These are phyloP conservation scores for Panicum hallii DNA, from an alignment of 202 grass and related monocot species.

Conservation along the genomic window DNA sequence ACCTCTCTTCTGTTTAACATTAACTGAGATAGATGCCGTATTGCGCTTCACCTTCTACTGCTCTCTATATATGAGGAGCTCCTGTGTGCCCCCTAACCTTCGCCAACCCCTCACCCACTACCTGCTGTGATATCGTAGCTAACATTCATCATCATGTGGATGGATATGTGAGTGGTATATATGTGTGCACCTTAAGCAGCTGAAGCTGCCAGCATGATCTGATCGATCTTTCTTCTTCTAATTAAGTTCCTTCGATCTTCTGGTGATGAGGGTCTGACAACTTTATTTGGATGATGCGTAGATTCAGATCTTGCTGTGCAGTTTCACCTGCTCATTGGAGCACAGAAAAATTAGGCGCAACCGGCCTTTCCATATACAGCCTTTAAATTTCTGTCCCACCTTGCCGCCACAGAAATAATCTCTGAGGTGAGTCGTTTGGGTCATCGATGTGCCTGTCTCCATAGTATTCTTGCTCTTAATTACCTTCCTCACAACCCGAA, in stretches of 20 bases:
- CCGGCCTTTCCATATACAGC: neutral
- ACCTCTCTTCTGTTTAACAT: neutral
- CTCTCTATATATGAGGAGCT: slow-evolving; percentile 43
- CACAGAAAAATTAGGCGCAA: slow-evolving; percentile 25
- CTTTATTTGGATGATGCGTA: neutral
- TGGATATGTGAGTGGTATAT: neutral
- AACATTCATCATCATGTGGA: neutral
- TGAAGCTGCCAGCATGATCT: slow-evolving; percentile 91
- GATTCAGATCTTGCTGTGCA: slow-evolving; percentile 83
- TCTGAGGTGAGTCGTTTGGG: slow-evolving; percentile 3
- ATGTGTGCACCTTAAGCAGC: slow-evolving; percentile 61
- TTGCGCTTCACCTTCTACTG: neutral
- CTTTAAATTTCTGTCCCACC: neutral
- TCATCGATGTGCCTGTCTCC: neutral
- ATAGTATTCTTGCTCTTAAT: neutral
- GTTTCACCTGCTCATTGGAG: slow-evolving; percentile 75
- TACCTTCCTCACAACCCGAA: neutral
- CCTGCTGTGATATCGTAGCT: neutral
- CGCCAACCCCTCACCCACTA: neutral
- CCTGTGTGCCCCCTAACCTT: slow-evolving; percentile 37
- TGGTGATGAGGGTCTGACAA: slow-evolving; percentile 9
- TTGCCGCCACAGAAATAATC: neutral
- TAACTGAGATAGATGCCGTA: neutral
- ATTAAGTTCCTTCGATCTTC: neutral
- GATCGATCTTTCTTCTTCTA: slow-evolving; percentile 50